A percentile compares a stretch with the other conserved stretches of the same genome.
phyloP scores from a whole-genome alignment of 1,284 basidiomycete species.

The Chondrostereum purpureum region DNA sequence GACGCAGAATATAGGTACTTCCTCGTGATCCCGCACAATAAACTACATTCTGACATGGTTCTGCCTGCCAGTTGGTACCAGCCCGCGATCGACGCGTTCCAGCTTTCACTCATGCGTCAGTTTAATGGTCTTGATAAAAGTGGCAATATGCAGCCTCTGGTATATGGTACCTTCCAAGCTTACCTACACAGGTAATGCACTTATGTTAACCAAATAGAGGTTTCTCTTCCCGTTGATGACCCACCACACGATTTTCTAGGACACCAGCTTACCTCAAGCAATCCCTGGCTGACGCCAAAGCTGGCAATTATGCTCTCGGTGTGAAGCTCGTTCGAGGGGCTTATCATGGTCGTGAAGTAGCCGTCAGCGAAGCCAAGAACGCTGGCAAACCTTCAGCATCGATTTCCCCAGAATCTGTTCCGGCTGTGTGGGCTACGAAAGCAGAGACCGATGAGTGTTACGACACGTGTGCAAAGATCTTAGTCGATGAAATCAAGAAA shows the following conservation, averaged over 20 bases:
- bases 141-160: conserved; percentile 47
- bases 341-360: conserved; percentile 78
- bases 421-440: conserved; percentile 68
- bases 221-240: conserved; percentile 4
- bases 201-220: conserved; percentile 10
- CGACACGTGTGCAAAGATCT: conserved; percentile 61
- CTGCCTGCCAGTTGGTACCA: conserved; percentile 58
- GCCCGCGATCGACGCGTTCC: conserved; percentile 78
- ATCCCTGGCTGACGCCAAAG: conserved; percentile 64
- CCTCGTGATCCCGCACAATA: too few species aligned
- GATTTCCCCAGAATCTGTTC: conserved; percentile 50
- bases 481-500: conserved; percentile 54
- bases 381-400: conserved; percentile 23
- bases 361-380: conserved; percentile 32
- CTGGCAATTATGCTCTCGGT: conserved; percentile 76
- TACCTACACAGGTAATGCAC: conserved; percentile 63
- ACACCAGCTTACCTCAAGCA: conserved; percentile 66
- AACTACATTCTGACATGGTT: not conserved
- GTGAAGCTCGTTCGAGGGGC: conserved; percentile 95
- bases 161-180: conserved; percentile 82
- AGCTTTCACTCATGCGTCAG: conserved; percentile 63
- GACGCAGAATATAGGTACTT: conserved; percentile 77
- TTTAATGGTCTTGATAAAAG: conserved; percentile 67
- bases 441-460: conserved; percentile 78
- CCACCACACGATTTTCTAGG: too few species aligned